Conservation (phyloP, 352 stramenopile species). For the Blastocystis sp. region DNA sequence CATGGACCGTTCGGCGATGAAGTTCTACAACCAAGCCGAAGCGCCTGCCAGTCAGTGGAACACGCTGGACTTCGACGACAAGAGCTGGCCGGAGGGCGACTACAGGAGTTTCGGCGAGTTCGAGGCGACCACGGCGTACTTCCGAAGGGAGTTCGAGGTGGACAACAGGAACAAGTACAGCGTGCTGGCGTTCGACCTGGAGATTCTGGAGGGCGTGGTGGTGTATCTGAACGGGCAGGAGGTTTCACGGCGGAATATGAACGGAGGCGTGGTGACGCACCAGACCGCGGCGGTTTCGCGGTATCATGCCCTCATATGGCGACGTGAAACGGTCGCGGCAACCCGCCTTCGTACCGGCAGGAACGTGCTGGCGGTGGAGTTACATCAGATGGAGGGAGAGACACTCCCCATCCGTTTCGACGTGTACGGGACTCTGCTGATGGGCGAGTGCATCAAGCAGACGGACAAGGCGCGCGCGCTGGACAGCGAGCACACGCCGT, state of each 20-base stretch:
- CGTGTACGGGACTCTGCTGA: neutral
- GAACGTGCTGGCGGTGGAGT: constrained; percentile 19
- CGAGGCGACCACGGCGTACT: neutral
- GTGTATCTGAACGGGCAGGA: constrained; percentile 12
- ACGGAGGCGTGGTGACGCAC: neutral
- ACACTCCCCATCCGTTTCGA: neutral
- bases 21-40: too few relatives aligned
- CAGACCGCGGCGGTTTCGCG: neutral
- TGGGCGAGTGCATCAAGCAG: neutral
- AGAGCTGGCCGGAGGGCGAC: neutral
- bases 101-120: neutral
- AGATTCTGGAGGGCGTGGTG: neutral
- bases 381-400: neutral
- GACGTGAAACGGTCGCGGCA: neutral
- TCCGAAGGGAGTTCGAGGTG: neutral
- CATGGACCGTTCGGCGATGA: neutral
- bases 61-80: neutral
- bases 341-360: neutral
- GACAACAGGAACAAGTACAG: neutral
- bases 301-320: neutral
- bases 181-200: neutral
- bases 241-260: constrained; percentile 5
- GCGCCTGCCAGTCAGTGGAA: too few relatives aligned
- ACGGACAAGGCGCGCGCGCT: neutral
- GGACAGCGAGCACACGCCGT: neutral